phyloP scores from a whole-genome alignment of 2,329 filamentous ascomycete species.

The Stemphylium vesicarium region DNA sequence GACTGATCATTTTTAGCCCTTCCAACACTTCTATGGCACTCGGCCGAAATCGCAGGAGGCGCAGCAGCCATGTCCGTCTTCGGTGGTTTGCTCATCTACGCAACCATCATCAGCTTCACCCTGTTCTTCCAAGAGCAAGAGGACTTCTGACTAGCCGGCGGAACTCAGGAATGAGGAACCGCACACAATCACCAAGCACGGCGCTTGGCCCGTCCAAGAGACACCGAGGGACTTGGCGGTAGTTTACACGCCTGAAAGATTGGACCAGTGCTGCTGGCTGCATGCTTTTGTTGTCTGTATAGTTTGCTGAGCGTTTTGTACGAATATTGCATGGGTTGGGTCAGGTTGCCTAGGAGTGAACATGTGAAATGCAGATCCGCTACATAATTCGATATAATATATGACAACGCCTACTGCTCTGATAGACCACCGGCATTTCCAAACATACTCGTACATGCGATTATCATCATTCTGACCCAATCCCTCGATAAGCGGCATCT shows the following conservation, averaged over 20 bases:
- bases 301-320: slow-evolving; percentile 38
- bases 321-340: slow-evolving; percentile 16
- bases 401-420: background rate
- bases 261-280: background rate
- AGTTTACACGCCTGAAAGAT: background rate
- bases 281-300: slow-evolving; percentile 18
- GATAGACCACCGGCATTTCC: background rate
- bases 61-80: slow-evolving; percentile 96
- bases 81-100: slow-evolving; percentile 93
- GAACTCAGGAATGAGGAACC: slow-evolving; percentile 25
- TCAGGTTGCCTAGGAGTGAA: background rate
- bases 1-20: slow-evolving; percentile 66
- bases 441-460: slow-evolving; percentile 12
- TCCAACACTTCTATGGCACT: slow-evolving; percentile 86
- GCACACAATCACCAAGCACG: slow-evolving; percentile 4
- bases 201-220: background rate
- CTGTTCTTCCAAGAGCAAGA: slow-evolving; percentile 99
- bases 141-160: slow-evolving; percentile 72
- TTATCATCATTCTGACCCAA: background rate
- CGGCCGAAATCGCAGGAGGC: slow-evolving; percentile 77
- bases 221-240: background rate
- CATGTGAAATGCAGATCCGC: background rate
- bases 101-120: slow-evolving; percentile 96
- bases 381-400: background rate
- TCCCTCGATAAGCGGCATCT: background rate